These are phyloP conservation scores for Microcyclosporella mali DNA, from an alignment of 2,329 filamentous ascomycete genomes.

Conservation along the genomic window DNA sequence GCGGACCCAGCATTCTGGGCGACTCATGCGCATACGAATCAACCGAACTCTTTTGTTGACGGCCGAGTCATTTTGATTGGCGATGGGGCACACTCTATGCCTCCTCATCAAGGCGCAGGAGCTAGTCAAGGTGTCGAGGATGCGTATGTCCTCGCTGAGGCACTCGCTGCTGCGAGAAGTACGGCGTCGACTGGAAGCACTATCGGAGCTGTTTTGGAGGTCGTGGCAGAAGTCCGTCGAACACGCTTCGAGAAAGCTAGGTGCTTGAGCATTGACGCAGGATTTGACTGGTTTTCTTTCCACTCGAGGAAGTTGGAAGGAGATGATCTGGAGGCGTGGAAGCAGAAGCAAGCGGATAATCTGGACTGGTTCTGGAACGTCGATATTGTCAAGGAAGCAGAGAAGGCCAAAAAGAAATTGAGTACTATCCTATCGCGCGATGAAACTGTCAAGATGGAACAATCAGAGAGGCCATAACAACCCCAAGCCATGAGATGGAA, in stretches of 20 bases:
- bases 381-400: constrained; percentile 21
- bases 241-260: constrained; percentile 16
- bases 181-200: not conserved
- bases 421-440: not conserved
- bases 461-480: no score
- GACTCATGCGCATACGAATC: constrained; percentile 39
- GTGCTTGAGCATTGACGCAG: constrained; percentile 14
- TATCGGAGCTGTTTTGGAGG: constrained; percentile 18
- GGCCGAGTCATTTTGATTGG: constrained; percentile 53
- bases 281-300: constrained; percentile 13
- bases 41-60: constrained; percentile 32
- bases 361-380: constrained; percentile 23
- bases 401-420: constrained; percentile 11
- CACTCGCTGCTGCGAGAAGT: constrained; percentile 6
- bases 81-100: constrained; percentile 59
- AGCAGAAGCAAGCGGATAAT: constrained; percentile 9
- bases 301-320: constrained; percentile 15
- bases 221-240: constrained; percentile 15
- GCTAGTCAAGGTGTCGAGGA: constrained; percentile 55
- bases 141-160: constrained; percentile 35
- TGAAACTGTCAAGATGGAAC: no score
- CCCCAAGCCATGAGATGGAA: no score
- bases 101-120: constrained; percentile 59
- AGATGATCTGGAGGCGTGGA: constrained; percentile 17
- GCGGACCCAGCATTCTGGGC: constrained; percentile 43